Percentiles rank a stretch among this genome's conserved stretches.
Evolutionary conservation across 345 rosid genomes (phyloP).

Genomic region (Jatropha curcas): DNA sequence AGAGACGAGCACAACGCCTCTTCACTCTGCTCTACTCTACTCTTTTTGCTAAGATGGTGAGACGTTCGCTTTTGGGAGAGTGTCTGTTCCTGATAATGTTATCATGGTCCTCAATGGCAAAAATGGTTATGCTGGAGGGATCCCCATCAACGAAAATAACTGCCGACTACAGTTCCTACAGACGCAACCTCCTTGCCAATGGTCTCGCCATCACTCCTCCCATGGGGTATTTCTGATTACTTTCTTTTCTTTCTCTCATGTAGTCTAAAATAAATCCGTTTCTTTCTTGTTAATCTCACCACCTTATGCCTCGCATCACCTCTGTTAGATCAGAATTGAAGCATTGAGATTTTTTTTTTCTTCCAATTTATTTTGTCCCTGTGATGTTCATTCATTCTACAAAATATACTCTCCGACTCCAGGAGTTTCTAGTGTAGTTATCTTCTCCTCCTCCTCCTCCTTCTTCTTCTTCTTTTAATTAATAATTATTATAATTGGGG

Average conservation of each 20-base stretch:
- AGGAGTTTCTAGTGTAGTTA: no score
- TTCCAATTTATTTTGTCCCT: no score
- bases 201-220: slow-evolving; percentile 36
- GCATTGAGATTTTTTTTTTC: no score
- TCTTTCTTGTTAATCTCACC: background rate
- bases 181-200: slow-evolving; percentile 21
- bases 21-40: background rate
- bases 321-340: no score
- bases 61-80: background rate
- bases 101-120: background rate
- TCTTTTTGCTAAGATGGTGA: background rate
- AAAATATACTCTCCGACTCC: no score
- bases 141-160: background rate
- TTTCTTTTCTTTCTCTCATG: background rate
- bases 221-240: slow-evolving; percentile 28
- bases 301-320: background rate
- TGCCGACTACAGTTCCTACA: background rate
- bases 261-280: no score
- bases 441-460: no score
- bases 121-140: background rate
- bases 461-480: no score
- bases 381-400: no score
- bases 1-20: background rate
- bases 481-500: no score
- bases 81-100: background rate